Conservation (phyloP, 83 land plant species). For the Isoetes engelmannii region DNA sequence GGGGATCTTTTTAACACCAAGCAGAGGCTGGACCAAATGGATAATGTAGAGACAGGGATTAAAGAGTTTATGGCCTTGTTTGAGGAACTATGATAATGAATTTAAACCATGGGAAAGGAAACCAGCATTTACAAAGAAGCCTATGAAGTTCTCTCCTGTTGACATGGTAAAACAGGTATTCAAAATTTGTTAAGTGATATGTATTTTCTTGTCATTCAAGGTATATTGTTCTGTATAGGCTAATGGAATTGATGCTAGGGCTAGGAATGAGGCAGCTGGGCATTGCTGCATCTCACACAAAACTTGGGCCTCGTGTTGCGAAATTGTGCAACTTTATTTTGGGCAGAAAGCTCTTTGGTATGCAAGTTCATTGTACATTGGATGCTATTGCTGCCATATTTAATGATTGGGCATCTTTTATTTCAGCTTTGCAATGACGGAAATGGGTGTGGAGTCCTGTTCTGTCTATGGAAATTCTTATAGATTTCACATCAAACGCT, state of each 20-base stretch:
- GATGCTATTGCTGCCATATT: not conserved
- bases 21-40: constrained; percentile 51
- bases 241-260: constrained; percentile 51
- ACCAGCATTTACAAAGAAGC: constrained; percentile 55
- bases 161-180: constrained; percentile 43
- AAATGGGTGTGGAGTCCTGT: constrained; percentile 53
- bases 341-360: constrained; percentile 58
- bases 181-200: not conserved
- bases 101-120: constrained; percentile 82
- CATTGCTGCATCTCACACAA: constrained; percentile 46
- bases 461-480: constrained; percentile 53
- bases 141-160: constrained; percentile 46
- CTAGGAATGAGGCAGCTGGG: constrained; percentile 55
- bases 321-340: constrained; percentile 49
- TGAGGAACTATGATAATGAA: constrained; percentile 61
- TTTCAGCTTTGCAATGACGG: constrained; percentile 45
- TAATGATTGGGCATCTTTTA: not conserved
- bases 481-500: constrained; percentile 48
- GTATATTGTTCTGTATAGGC: constrained; percentile 27
- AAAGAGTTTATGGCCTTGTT: constrained; percentile 52
- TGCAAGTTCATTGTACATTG: not conserved
- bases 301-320: constrained; percentile 53
- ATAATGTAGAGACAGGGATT: constrained; percentile 25
- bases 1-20: constrained; percentile 46
- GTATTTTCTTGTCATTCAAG: not conserved